phyloP scores from a whole-genome alignment of 2,329 filamentous ascomycete species.

The Paraphaeosphaeria sporulosa region DNA sequence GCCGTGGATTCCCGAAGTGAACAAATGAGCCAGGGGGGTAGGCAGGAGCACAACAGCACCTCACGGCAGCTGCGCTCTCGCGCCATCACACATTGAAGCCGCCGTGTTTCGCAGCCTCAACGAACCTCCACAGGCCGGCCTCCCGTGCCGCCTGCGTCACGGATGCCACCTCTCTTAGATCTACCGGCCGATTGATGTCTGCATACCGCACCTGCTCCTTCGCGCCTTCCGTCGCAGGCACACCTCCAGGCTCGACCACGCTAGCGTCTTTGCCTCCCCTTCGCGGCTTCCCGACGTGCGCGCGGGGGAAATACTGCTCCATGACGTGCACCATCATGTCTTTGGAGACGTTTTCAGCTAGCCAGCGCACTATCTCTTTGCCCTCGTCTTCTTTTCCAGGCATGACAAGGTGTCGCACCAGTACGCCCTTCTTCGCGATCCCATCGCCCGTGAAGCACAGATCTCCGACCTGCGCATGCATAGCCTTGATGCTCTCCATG shows the following conservation, averaged over 20 bases:
- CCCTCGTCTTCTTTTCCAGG: conserved; percentile 79
- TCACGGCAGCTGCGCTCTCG: not conserved
- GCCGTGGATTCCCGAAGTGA: not conserved
- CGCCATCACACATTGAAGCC: conserved; percentile 58
- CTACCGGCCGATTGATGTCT: conserved; percentile 79
- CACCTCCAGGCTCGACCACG: conserved; percentile 40
- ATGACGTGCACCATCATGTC: conserved; percentile 87
- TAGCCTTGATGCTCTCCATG: conserved; percentile 77
- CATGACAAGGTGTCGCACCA: conserved; percentile 86
- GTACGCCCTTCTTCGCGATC: conserved; percentile 77
- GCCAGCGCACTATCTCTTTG: conserved; percentile 75
- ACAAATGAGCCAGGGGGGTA: not conserved
- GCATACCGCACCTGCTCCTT: conserved; percentile 68
- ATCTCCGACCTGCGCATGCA: conserved; percentile 84
- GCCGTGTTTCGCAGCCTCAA: conserved; percentile 67
- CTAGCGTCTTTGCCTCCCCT: conserved; percentile 37
- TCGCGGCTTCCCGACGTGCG: conserved; percentile 77
- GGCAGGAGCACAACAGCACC: conserved; percentile 6
- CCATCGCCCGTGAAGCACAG: conserved; percentile 83
- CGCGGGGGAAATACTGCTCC: conserved; percentile 85
- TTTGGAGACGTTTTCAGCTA: conserved; percentile 74
- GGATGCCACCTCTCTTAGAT: conserved; percentile 68
- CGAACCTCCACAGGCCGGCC: conserved; percentile 81
- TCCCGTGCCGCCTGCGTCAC: conserved; percentile 73
- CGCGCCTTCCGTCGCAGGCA: conserved; percentile 29